These are phyloP conservation scores for Euphrasia arctica DNA, from an alignment of 305 asterid genomes.

Conservation along the genomic window DNA sequence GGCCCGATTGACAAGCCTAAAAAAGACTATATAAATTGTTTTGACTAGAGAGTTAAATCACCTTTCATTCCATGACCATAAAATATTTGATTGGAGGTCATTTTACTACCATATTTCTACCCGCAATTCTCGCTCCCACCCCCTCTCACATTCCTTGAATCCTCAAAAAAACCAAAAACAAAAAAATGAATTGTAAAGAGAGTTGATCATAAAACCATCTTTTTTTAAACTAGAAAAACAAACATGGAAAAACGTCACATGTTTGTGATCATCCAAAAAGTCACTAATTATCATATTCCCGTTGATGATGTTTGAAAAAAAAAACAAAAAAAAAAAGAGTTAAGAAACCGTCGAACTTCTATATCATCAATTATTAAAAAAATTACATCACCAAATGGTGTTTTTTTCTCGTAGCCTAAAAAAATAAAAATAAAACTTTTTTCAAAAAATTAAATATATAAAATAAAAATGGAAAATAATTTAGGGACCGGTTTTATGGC, in stretches of 20 bases:
- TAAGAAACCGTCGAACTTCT: neutral
- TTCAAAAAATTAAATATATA: neutral
- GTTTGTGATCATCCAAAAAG: neutral
- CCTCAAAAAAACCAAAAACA: neutral
- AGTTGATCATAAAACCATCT: neutral
- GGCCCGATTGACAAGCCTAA: too few species aligned
- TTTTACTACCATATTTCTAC: neutral
- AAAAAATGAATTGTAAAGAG: neutral
- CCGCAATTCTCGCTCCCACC: neutral
- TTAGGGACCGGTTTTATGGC: constrained; percentile 61
- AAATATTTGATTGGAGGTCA: neutral
- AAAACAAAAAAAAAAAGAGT: too few species aligned
- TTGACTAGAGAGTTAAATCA: too few species aligned
- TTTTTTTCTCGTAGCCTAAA: neutral
- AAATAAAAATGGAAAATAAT: constrained; percentile 35
- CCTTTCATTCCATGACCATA: neutral
- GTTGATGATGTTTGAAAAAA: neutral
- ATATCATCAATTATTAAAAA: too few species aligned
- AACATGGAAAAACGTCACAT: neutral
- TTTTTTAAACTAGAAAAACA: too few species aligned
- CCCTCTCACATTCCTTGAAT: neutral
- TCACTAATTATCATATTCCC: neutral
- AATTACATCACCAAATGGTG: neutral
- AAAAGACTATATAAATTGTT: too few species aligned
- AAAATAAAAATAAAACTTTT: too few species aligned